Percentiles rank a stretch among this genome's conserved stretches.
These are phyloP conservation scores for Trichocladium uniseriatum DNA, from an alignment of 495 filamentous ascomycete species.

Conservation along the genomic window DNA sequence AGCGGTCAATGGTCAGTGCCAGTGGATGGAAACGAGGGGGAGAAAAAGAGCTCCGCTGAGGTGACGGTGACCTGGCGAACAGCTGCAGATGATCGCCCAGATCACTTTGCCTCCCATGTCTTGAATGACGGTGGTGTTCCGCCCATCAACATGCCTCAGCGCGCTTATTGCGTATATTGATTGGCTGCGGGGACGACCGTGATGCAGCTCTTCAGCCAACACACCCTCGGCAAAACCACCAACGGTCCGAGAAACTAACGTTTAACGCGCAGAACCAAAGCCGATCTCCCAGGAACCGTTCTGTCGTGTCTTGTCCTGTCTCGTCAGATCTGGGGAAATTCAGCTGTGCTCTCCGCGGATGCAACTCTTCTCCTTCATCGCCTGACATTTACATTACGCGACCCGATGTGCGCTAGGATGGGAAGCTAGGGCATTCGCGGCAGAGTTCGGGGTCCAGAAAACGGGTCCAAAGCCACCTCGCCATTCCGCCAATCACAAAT, in stretches of 20 bases:
- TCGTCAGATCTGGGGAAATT: too few species aligned
- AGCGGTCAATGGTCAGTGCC: not conserved
- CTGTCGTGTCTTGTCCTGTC: too few species aligned
- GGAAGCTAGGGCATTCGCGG: not conserved
- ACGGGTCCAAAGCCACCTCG: not conserved
- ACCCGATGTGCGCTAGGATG: too few species aligned
- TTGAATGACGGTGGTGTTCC: not conserved
- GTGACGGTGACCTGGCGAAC: not conserved
- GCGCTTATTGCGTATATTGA: conserved; percentile 9
- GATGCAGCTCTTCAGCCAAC: conserved; percentile 3
- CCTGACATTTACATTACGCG: too few species aligned
- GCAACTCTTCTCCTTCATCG: too few species aligned
- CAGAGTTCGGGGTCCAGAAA: not conserved
- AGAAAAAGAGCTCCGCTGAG: not conserved
- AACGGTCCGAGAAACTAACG: conserved; percentile 1
- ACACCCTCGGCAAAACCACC: not conserved
- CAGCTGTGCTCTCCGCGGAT: too few species aligned
- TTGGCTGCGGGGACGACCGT: not conserved
- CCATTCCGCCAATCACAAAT: conserved; percentile 1
- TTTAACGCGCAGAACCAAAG: too few species aligned
- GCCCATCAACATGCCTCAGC: not conserved
- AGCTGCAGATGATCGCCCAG: not conserved
- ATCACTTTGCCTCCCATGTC: not conserved
- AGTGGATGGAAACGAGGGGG: not conserved
- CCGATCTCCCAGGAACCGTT: too few species aligned